A percentile compares a stretch with the other conserved stretches of the same genome.
Conservation (phyloP, 2,329 filamentous ascomycete species). For the Beauveria rudraprayagi region DNA sequence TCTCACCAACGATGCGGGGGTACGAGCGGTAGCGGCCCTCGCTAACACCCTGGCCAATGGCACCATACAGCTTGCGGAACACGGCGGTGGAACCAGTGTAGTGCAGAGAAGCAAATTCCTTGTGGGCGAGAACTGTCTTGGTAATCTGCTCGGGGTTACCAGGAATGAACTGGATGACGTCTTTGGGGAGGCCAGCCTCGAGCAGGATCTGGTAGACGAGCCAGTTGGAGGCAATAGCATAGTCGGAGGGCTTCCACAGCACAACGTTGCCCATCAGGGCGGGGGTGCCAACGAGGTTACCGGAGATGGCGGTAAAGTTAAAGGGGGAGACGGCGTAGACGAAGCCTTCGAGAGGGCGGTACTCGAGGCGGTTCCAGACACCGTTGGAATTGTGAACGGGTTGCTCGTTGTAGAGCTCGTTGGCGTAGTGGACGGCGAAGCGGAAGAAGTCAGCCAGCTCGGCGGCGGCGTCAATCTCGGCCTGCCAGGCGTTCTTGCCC, state of each 20-base stretch:
- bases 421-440: constrained; percentile 90
- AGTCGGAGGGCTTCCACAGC: constrained; percentile 93
- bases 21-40: constrained; percentile 78
- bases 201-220: constrained; percentile 83
- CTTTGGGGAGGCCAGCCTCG: constrained; percentile 80
- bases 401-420: constrained; percentile 84
- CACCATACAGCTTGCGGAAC: constrained; percentile 80
- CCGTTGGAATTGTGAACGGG: constrained; percentile 74
- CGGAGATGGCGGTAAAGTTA: constrained; percentile 95
- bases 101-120: constrained; percentile 81
- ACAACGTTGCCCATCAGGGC: constrained; percentile 91
- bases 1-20: constrained; percentile 83
- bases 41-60: constrained; percentile 74
- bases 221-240: constrained; percentile 83
- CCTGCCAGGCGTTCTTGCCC: constrained; percentile 98
- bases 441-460: constrained; percentile 89
- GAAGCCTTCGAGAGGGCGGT: constrained; percentile 86
- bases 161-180: constrained; percentile 90
- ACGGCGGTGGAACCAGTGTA: constrained; percentile 91
- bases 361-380: constrained; percentile 86
- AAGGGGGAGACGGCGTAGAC: constrained; percentile 92
- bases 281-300: constrained; percentile 74
- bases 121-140: constrained; percentile 65
- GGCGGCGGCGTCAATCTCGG: constrained; percentile 94
- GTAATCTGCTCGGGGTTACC: constrained; percentile 83